Conservation (phyloP, 2,329 filamentous ascomycete species). For the Ascochyta pisi region DNA sequence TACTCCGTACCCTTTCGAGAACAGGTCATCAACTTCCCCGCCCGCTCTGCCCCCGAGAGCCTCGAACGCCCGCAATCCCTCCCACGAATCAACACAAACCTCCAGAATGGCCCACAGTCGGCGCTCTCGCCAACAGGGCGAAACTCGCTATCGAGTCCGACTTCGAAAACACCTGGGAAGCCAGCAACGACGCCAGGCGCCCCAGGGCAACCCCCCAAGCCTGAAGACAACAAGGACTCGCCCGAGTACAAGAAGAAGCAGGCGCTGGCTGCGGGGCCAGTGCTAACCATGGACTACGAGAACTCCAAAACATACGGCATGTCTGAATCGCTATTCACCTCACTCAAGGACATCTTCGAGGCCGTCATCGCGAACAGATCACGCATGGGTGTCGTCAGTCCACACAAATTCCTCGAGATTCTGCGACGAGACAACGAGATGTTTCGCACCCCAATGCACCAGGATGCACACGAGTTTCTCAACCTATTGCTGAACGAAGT, state of each 20-base stretch:
- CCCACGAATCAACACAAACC: constrained; percentile 50
- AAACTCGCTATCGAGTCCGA: constrained; percentile 44
- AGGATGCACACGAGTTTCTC: constrained; percentile 97
- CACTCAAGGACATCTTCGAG: constrained; percentile 94
- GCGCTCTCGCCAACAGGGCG: constrained; percentile 65
- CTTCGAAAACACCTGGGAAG: constrained; percentile 43
- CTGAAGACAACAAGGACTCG: constrained; percentile 92
- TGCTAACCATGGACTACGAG: constrained; percentile 83
- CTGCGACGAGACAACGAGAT: constrained; percentile 95
- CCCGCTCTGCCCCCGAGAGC: constrained; percentile 71
- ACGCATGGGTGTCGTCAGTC: constrained; percentile 88
- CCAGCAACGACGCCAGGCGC: constrained; percentile 55
- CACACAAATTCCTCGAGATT: constrained; percentile 90
- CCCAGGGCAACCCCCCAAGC: constrained; percentile 66
- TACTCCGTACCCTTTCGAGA: constrained; percentile 94
- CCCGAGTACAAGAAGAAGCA: constrained; percentile 99
- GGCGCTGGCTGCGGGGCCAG: constrained; percentile 84
- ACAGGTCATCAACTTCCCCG: constrained; percentile 89
- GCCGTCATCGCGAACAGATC: constrained; percentile 81
- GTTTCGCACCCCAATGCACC: constrained; percentile 96
- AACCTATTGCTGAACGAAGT: constrained; percentile 95
- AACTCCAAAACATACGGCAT: constrained; percentile 84
- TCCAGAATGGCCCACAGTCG: constrained; percentile 42
- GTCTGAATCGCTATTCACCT: constrained; percentile 93
- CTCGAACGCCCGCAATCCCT: constrained; percentile 63